These are phyloP conservation scores for Nidularia pulvinata DNA, from an alignment of 768 basidiomycete genomes.

Conservation along the genomic window DNA sequence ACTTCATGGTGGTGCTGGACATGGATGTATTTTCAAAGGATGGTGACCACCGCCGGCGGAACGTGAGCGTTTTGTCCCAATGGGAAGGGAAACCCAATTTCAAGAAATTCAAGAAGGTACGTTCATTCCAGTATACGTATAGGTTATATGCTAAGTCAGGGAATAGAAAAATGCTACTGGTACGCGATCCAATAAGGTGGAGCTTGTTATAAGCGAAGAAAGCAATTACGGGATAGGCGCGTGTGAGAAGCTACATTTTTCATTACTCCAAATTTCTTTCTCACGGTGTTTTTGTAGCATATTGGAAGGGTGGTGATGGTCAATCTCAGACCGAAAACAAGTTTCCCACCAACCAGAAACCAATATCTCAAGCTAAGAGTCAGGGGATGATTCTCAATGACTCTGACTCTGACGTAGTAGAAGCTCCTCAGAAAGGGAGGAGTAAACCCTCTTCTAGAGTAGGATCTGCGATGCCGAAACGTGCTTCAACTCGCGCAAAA, in stretches of 20 bases:
- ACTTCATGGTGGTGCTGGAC: constrained; percentile 80
- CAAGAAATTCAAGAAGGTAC: constrained; percentile 81
- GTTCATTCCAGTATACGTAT: not conserved
- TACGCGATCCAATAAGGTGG: constrained; percentile 27
- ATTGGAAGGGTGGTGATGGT: constrained; percentile 48
- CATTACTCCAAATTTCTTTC: too few species aligned
- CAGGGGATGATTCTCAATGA: constrained; percentile 23
- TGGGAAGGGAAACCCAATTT: constrained; percentile 64
- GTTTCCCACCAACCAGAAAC: constrained; percentile 14
- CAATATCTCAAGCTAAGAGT: constrained; percentile 8
- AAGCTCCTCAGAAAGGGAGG: constrained; percentile 10
- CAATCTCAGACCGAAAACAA: constrained; percentile 15
- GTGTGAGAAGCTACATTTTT: too few species aligned
- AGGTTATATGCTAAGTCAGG: too few species aligned
- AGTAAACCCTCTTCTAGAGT: constrained; percentile 25
- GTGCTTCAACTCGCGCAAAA: constrained; percentile 12
- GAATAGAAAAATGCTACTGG: too few species aligned
- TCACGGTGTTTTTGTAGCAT: constrained; percentile 44
- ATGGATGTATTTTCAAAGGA: constrained; percentile 50
- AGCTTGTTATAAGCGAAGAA: constrained; percentile 48
- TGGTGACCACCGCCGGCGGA: constrained; percentile 6
- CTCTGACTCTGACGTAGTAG: constrained; percentile 31
- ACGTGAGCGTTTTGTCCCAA: constrained; percentile 17
- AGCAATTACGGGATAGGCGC: constrained; percentile 26
- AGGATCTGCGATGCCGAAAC: constrained; percentile 15